A percentile compares a stretch with the other conserved stretches of the same genome.
Conservation (phyloP, 495 filamentous ascomycete genomes). For the Xylaria cubensis region DNA sequence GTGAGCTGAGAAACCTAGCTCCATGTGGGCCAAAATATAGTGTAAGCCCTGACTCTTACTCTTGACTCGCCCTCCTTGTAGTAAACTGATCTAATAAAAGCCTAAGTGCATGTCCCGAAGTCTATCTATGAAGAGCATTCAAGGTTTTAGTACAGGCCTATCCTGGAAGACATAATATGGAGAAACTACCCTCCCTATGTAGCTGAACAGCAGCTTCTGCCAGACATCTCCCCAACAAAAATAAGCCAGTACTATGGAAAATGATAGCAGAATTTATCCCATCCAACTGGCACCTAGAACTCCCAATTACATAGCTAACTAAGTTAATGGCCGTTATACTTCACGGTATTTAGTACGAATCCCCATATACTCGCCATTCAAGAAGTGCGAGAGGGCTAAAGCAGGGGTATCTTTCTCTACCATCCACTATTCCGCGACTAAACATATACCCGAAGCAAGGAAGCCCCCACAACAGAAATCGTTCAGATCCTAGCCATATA, state of each 20-base stretch:
- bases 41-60: constrained; percentile 24
- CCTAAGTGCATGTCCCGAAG: background rate
- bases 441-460: constrained; percentile 9
- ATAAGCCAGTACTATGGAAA: background rate
- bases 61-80: constrained; percentile 10
- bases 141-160: background rate
- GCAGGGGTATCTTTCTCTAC: constrained; percentile 15
- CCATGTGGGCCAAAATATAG: constrained; percentile 12
- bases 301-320: constrained; percentile 3
- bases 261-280: background rate
- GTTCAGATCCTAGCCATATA: constrained; percentile 22
- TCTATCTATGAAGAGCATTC: background rate
- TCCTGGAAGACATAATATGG: constrained; percentile 10
- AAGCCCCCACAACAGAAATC: constrained; percentile 17
- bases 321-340: background rate
- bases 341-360: background rate
- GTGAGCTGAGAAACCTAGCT: constrained; percentile 19
- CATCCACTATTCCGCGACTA: constrained; percentile 9
- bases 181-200: background rate
- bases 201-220: background rate
- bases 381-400: background rate
- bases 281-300: background rate
- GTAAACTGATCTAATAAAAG: constrained; percentile 25
- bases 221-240: constrained; percentile 1
- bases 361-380: background rate